These are phyloP conservation scores for Chlamydomonas schloesseri DNA, from an alignment of 139 green algal genomes.

Conservation along the genomic window DNA sequence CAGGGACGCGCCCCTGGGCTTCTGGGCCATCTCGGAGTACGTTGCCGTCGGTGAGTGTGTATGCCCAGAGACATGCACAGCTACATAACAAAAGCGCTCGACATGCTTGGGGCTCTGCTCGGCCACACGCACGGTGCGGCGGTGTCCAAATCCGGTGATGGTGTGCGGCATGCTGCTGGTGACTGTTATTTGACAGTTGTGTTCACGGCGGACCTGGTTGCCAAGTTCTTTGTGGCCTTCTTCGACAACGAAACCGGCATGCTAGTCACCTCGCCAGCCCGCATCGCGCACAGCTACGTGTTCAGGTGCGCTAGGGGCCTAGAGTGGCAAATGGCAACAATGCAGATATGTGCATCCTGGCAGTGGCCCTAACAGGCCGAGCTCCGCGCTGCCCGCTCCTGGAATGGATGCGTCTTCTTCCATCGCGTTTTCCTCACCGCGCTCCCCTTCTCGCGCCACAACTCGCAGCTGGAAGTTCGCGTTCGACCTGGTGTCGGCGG, in stretches of 20 bases:
- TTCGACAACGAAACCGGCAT: conserved; percentile 8
- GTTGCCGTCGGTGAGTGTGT: neutral
- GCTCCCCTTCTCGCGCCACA: no score
- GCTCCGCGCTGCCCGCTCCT: neutral
- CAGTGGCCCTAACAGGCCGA: no score
- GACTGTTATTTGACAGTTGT: neutral
- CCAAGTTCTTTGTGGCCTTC: conserved; percentile 41
- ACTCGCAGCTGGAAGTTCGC: conserved; percentile 25
- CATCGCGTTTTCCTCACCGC: no score
- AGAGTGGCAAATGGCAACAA: no score
- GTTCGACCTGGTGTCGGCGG: conserved; percentile 18
- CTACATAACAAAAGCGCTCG: no score
- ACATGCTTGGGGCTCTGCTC: no score
- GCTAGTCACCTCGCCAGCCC: neutral
- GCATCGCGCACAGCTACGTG: conserved; percentile 23
- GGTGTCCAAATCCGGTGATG: no score
- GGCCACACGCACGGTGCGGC: no score
- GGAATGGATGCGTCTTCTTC: no score
- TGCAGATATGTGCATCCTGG: no score
- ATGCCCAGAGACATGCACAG: no score
- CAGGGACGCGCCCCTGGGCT: neutral
- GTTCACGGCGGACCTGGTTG: conserved; percentile 24
- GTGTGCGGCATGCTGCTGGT: no score
- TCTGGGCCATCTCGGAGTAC: conserved; percentile 30
- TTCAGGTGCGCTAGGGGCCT: neutral